phyloP scores from a whole-genome alignment of 1,284 basidiomycete species.

The Boletus hoseneyae region DNA sequence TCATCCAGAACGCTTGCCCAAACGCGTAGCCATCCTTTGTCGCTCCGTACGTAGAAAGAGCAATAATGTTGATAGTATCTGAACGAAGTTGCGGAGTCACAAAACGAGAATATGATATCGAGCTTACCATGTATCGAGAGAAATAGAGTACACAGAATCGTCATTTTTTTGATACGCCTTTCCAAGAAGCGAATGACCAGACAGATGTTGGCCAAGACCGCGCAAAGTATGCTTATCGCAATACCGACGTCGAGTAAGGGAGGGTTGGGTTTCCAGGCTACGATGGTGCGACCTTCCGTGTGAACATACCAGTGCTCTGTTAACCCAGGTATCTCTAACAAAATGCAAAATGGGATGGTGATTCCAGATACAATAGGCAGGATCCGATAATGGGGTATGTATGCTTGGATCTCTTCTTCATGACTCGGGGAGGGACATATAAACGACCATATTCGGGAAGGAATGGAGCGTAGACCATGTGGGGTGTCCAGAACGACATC shows the following conservation, averaged over 20 bases:
- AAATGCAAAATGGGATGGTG: conserved; percentile 72
- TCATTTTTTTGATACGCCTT: conserved; percentile 56
- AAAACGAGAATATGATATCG: not conserved
- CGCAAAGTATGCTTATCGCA: conserved; percentile 65
- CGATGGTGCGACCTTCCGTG: conserved; percentile 43
- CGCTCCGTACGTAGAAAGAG: conserved; percentile 63
- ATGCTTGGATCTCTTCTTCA: conserved; percentile 28
- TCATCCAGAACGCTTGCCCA: conserved; percentile 78
- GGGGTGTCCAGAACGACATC: not conserved
- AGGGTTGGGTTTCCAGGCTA: conserved; percentile 55
- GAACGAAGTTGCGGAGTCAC: conserved; percentile 1
- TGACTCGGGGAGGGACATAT: conserved; percentile 21
- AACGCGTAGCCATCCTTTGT: conserved; percentile 70
- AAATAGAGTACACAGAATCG: conserved; percentile 59
- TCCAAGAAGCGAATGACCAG: conserved; percentile 74
- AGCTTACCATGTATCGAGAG: conserved; percentile 64
- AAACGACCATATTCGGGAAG: conserved; percentile 9
- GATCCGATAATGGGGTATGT: conserved; percentile 46
- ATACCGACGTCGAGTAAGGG: conserved; percentile 60
- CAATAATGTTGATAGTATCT: conserved; percentile 71
- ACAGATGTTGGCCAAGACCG: conserved; percentile 65
- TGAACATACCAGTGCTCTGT: conserved; percentile 69
- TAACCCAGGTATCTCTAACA: conserved; percentile 77
- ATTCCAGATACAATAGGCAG: conserved; percentile 70
- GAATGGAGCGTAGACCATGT: not conserved